Evolutionary conservation across 352 stramenopile species (phyloP).

Genomic region (Phytophthora agathidicida): DNA sequence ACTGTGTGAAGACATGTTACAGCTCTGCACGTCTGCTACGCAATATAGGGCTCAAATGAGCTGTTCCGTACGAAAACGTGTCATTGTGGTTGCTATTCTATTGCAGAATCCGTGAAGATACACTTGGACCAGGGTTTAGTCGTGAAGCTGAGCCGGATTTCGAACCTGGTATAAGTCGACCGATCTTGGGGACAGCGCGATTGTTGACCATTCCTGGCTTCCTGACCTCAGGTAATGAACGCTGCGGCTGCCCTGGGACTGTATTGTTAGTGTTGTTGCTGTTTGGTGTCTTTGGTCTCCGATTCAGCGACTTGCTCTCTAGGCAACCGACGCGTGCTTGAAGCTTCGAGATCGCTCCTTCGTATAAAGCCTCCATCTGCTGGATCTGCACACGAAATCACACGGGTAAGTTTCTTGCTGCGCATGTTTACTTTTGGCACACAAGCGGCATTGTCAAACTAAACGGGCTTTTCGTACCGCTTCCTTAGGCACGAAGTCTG

Average conservation of each 20-base stretch:
- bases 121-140: constrained; percentile 11
- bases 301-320: constrained; percentile 45
- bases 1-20: constrained; percentile 8
- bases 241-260: constrained; percentile 16
- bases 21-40: constrained; percentile 6
- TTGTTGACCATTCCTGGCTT: constrained; percentile 24
- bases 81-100: constrained; percentile 11
- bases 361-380: constrained; percentile 77
- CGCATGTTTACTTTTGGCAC: neutral
- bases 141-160: constrained; percentile 30
- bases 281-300: constrained; percentile 33
- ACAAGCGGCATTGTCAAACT: too few relatives aligned
- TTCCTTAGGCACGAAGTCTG: constrained; percentile 58
- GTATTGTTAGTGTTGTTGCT: constrained; percentile 33
- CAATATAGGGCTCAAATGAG: constrained; percentile 26
- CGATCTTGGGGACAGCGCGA: constrained; percentile 57
- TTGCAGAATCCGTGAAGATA: constrained; percentile 26
- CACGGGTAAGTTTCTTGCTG: neutral
- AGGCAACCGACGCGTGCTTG: constrained; percentile 66
- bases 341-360: constrained; percentile 74
- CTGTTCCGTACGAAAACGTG: constrained; percentile 5
- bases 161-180: constrained; percentile 60
- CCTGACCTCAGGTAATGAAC: constrained; percentile 28
- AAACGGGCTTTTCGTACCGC: constrained; percentile 29
- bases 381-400: constrained; percentile 46